Percentiles rank a stretch among this genome's conserved stretches.
Conservation (phyloP, 176 grass and related monocot genomes). For the Themeda triandra region DNA sequence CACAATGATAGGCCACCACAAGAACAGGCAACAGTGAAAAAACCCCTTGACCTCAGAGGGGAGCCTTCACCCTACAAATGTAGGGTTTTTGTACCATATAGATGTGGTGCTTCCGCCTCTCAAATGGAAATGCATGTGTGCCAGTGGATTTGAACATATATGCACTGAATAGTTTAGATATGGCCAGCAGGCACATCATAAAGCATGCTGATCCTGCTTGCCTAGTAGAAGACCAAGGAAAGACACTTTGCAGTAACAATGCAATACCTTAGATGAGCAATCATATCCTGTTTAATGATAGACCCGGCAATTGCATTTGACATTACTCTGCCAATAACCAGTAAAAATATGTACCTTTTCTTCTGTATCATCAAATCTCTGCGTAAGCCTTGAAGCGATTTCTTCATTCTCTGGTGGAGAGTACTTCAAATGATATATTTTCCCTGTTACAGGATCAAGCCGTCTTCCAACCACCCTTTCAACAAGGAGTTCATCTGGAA, state of each 20-base stretch:
- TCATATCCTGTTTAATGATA: neutral
- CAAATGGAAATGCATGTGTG: neutral
- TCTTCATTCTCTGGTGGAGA: slow-evolving; percentile 96
- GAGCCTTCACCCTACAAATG: neutral
- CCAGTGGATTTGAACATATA: neutral
- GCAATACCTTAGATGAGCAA: neutral
- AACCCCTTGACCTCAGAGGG: neutral
- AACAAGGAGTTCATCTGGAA: slow-evolving; percentile 76
- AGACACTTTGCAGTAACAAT: neutral
- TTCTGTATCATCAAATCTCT: slow-evolving; percentile 96
- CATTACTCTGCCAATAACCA: neutral
- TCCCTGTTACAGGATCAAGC: slow-evolving; percentile 84
- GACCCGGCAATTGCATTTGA: neutral
- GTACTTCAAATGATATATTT: slow-evolving; percentile 95
- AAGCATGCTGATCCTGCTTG: neutral
- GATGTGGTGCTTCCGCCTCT: neutral
- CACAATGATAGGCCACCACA: neutral
- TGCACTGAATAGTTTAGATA: neutral
- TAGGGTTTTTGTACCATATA: neutral
- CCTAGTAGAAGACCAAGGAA: neutral
- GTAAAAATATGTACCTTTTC: slow-evolving; percentile 68
- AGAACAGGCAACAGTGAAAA: neutral
- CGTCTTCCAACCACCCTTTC: slow-evolving; percentile 94
- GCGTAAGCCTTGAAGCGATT: slow-evolving; percentile 85
- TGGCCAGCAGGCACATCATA: neutral